Base-by-base conservation (phyloP, 805 yeast species). In the Saturnispora saitoi region DNA sequence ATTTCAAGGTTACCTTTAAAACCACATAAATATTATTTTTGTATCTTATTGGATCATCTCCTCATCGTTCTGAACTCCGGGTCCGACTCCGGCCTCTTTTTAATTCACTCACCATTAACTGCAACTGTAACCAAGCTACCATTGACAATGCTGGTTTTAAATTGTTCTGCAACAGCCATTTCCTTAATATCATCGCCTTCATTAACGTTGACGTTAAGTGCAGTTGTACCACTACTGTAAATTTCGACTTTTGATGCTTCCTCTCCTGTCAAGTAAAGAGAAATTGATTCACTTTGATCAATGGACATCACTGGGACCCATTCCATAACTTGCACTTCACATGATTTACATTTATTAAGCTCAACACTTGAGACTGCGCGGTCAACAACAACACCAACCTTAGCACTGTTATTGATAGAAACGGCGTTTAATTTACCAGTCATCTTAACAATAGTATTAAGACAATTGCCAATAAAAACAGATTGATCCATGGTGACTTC, bases 381-480 rank as follows among this genome's bases (percentile, higher is more conserved):
- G 52, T 93, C 98, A 32, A 89, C 75, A 30, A 93, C 83, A 28
- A 93, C 70, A 9, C 89, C 96, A 31, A 81, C 76, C 52, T 80
- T 80, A 30, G 70, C 70, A 58, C 95, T 80, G 49, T 83, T 83
- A 53, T 83, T 82, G 53, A 93, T 60, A 2, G 96, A 78, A 48
- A 93, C 77, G 1, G 96, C 93, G 59, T 88, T 90, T 45, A 87
- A 90, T 64, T 93, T 93, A 51, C 98, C 99, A 64, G 80, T 81
- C 60, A 93, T 72, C 64, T 86, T 93, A 51, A 93, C 68, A 11
- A 95, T 81, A 41, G 78, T 72, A 50, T 82, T 81, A 38, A 63
- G 62, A 70, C 96, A 86, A 59, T 83, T 82, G 47, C 95, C 95
- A 57, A 93, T 84, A 63, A 86, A 89, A 14, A 93, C 81, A 32